These are phyloP conservation scores for Aspergillus sergii DNA, from an alignment of 2,329 filamentous ascomycete species.

Conservation along the genomic window DNA sequence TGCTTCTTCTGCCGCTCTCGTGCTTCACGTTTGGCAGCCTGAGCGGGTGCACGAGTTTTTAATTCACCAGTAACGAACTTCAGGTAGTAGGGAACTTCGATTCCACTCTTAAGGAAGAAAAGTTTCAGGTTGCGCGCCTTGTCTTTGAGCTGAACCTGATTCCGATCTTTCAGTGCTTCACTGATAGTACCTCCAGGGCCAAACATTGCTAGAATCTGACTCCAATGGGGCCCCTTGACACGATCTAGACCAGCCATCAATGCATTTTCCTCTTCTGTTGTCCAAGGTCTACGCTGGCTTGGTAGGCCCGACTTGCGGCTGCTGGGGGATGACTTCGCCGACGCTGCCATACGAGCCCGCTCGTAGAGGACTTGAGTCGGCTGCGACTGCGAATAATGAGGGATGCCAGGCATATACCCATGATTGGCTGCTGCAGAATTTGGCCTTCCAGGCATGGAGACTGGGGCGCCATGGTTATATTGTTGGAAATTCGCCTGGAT, in stretches of 20 bases:
- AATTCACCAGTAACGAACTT: slow-evolving; percentile 87
- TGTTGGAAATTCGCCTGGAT: slow-evolving; percentile 46
- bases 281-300: slow-evolving; percentile 76
- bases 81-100: slow-evolving; percentile 85
- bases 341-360: slow-evolving; percentile 57
- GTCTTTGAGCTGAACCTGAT: slow-evolving; percentile 89
- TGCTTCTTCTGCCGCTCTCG: slow-evolving; percentile 50
- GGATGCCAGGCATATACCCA: slow-evolving; percentile 49
- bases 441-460: slow-evolving; percentile 31
- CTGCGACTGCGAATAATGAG: slow-evolving; percentile 51
- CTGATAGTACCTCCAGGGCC: slow-evolving; percentile 77
- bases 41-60: slow-evolving; percentile 77
- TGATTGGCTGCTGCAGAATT: slow-evolving; percentile 42
- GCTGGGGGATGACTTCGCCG: slow-evolving; percentile 57
- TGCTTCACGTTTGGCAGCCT: slow-evolving; percentile 53
- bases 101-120: slow-evolving; percentile 88
- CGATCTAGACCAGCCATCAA: slow-evolving; percentile 85
- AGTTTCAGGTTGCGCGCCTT: slow-evolving; percentile 88
- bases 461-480: slow-evolving; percentile 39
- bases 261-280: slow-evolving; percentile 84
- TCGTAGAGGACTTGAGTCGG: slow-evolving; percentile 61
- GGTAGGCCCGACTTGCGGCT: slow-evolving; percentile 56
- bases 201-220: slow-evolving; percentile 83
- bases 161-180: slow-evolving; percentile 82
- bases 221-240: slow-evolving; percentile 91